These are phyloP conservation scores for Papiliotrema laurentii DNA, from an alignment of 1,284 basidiomycete species.

Conservation along the genomic window DNA sequence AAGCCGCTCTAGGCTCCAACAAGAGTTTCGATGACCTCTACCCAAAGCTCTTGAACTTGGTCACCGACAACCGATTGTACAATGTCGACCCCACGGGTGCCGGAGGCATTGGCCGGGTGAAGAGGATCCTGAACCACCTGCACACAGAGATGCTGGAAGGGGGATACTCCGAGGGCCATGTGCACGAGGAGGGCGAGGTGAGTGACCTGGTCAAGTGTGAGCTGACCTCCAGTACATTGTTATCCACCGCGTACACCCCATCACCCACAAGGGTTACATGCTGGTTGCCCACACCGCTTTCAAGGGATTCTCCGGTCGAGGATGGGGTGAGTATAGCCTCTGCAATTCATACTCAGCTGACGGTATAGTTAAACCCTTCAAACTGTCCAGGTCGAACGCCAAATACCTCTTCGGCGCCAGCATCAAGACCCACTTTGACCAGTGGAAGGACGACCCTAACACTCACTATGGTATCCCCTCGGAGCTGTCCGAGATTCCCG, in stretches of 20 bases:
- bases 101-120: slow-evolving; percentile 64
- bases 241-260: slow-evolving; percentile 81
- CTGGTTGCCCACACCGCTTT: slow-evolving; percentile 88
- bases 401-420: slow-evolving; percentile 74
- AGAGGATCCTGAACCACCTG: slow-evolving; percentile 76
- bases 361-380: slow-evolving; percentile 71
- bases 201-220: slow-evolving; percentile 37
- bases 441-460: slow-evolving; percentile 55
- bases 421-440: slow-evolving; percentile 64
- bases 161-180: slow-evolving; percentile 82
- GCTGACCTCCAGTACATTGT: slow-evolving; percentile 68
- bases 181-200: slow-evolving; percentile 90
- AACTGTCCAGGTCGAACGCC: slow-evolving; percentile 70
- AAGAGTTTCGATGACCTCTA: slow-evolving; percentile 97
- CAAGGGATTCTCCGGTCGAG: slow-evolving; percentile 73
- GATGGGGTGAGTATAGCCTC: slow-evolving; percentile 56
- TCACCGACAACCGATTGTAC: slow-evolving; percentile 74
- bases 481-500: slow-evolving; percentile 62
- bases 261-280: slow-evolving; percentile 84
- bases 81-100: slow-evolving; percentile 56
- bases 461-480: slow-evolving; percentile 69
- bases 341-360: neutral
- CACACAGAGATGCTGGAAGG: slow-evolving; percentile 83
- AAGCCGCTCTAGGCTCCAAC: slow-evolving; percentile 80
- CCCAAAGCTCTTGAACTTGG: slow-evolving; percentile 81